Conservation (phyloP, 139 green algal genomes). For the Chlorella sp. region DNA sequence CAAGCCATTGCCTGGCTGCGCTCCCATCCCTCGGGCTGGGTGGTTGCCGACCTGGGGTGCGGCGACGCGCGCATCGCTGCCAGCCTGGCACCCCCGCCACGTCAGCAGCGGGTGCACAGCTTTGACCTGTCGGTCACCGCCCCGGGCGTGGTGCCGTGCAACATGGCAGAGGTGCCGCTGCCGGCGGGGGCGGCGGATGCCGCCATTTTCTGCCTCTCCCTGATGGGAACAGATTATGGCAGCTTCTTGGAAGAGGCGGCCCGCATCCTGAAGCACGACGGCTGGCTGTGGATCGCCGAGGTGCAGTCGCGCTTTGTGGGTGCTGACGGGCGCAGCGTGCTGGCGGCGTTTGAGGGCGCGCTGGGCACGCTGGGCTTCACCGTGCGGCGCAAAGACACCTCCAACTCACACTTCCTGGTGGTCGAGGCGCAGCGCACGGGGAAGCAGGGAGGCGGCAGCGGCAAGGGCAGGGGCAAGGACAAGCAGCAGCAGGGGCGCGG, state of each 20-base stretch:
- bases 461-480: neutral
- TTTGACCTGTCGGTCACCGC: slow-evolving; percentile 88
- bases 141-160: slow-evolving; percentile 89
- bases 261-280: slow-evolving; percentile 76
- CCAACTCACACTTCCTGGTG: slow-evolving; percentile 86
- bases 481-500: neutral
- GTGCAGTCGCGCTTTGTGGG: slow-evolving; percentile 72
- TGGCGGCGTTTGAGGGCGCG: slow-evolving; percentile 68
- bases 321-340: slow-evolving; percentile 29
- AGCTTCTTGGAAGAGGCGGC: slow-evolving; percentile 85
- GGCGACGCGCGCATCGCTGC: slow-evolving; percentile 86
- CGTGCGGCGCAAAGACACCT: slow-evolving; percentile 57
- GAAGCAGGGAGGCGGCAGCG: slow-evolving; percentile 46
- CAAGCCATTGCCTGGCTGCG: slow-evolving; percentile 74
- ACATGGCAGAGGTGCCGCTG: slow-evolving; percentile 85
- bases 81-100: neutral
- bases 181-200: slow-evolving; percentile 71
- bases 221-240: slow-evolving; percentile 97
- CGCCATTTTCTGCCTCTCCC: slow-evolving; percentile 93
- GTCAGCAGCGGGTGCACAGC: slow-evolving; percentile 77
- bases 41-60: slow-evolving; percentile 96
- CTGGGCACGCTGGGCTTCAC: slow-evolving; percentile 71
- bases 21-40: slow-evolving; percentile 22
- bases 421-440: slow-evolving; percentile 67
- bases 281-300: slow-evolving; percentile 94